These are phyloP conservation scores for Neurospora cerealis DNA, from an alignment of 495 filamentous ascomycete species.

Conservation along the genomic window DNA sequence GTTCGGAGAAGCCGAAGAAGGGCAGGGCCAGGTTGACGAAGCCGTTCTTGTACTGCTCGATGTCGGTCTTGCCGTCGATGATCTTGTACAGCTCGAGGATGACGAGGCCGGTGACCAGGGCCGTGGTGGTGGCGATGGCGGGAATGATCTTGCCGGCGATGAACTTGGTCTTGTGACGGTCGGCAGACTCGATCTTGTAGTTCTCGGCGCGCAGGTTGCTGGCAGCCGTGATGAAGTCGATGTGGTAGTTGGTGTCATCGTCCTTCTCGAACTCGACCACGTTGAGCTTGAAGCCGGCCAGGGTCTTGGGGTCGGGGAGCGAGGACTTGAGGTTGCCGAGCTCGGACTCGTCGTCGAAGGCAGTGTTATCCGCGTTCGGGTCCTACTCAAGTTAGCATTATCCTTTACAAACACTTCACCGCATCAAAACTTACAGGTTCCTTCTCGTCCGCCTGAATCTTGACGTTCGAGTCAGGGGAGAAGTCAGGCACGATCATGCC, in stretches of 20 bases:
- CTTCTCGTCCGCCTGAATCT: constrained; percentile 93
- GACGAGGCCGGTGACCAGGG: constrained; percentile 88
- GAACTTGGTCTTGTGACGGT: constrained; percentile 97
- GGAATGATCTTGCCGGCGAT: constrained; percentile 99
- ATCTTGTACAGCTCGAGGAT: constrained; percentile 94
- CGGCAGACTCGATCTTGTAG: constrained; percentile 86
- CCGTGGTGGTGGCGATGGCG: constrained; percentile 95
- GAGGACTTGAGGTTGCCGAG: constrained; percentile 54
- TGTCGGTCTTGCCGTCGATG: constrained; percentile 84
- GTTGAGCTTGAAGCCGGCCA: constrained; percentile 77
- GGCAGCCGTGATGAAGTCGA: constrained; percentile 96
- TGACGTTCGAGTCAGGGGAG: constrained; percentile 80
- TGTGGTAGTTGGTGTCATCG: constrained; percentile 95
- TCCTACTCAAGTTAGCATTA: constrained; percentile 38
- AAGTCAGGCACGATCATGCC: constrained; percentile 97
- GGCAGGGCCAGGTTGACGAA: constrained; percentile 95
- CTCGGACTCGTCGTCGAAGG: constrained; percentile 62
- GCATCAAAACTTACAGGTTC: constrained; percentile 52
- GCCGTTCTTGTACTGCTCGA: constrained; percentile 98
- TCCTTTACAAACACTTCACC: not conserved
- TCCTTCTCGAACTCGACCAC: constrained; percentile 99
- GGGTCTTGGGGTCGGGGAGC: constrained; percentile 66
- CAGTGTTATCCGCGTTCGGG: constrained; percentile 58
- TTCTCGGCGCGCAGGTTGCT: constrained; percentile 96
- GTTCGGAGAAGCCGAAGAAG: constrained; percentile 97